Evolutionary conservation across 148 eudicot species (phyloP), one percentile per base, ranked within the genome.

Genomic region (Diospyros lotus): DNA sequence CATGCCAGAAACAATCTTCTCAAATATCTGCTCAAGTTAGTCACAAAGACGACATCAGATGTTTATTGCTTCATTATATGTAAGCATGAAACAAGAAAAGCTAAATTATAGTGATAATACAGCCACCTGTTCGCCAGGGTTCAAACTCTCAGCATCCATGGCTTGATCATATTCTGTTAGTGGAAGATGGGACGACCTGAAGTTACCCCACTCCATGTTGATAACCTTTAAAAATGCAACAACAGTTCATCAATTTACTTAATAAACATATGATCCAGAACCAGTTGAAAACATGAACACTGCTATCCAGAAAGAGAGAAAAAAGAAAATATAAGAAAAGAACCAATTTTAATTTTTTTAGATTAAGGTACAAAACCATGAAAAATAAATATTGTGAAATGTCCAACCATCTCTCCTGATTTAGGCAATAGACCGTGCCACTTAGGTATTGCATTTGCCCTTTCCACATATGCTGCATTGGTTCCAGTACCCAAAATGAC

Each of bases 401-500:
- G 68, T 28, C 87, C 76, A 67, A 90, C 98, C 98, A 95, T 95
- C 75, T 92, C 94, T 72, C 92, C 98, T 5, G 92, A 87, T 82
- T 83, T 89, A 61, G 96, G 93, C 46, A 82, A 83, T 68, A 84
- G 81, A 70, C 96, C 97, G 68, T 95, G 96, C 96, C 89, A 90
- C 87, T 95, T 95, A 64, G 97, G 98, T 80, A 95, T 92, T 56
- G 94, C 98, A 72, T 82, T 82, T 44, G 92, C 94, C 54, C 89
- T 91, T 80, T 95, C 98, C 46, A 95, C 94, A 87, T 92, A 95
- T 6, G 98, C 98, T 74, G 97, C 98, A 86, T 95, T 95, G 65
- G 98, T 95, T 82, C 98, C 98, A 54, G 98, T 95, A 75, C 98
- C 98, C 80, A 95, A 86, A 64, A 95, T 95, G 45, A 95, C 93